Base-by-base conservation (phyloP, 176 grass and related monocot species). In the Oryza meridionalis region DNA sequence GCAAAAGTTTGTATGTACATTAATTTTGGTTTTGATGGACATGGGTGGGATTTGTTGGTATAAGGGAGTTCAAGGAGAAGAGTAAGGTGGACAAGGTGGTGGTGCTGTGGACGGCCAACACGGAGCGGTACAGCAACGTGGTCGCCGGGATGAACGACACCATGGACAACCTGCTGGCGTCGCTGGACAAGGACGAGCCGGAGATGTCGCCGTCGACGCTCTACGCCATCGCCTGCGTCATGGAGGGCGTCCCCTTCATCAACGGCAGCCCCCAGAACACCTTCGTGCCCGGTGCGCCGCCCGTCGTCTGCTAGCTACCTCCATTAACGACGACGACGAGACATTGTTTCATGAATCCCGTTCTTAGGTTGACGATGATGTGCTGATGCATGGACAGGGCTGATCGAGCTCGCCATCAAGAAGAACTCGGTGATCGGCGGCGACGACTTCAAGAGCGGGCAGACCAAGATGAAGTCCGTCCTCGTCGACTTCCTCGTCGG, bases 391-490 rank as follows among this genome's bases (percentile, higher is more conserved):
- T 76, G 84, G 21, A 59, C 83, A 97, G 90, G 94, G 58, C 69
- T 97, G 78, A 92, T 92, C 81, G 92, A 97, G 65, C 38, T 97
- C 45, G 92, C 92, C 77, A 90, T 94, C 74, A 86, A 87, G 67
- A 89, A 77, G 21, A 97, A 97, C 65, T 83, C 75, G 22, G 10
- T 94, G 17, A 94, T 94, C 19, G 90, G 94, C 40, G 94, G 94
- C 42, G 92, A 97, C 37, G 92, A 94, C 73, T 97, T 94, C 81
- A 97, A 97, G 80, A 97, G 94, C 21, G 94, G 92, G 31, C 90
- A 97, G 73, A 94, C 94, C 50, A 97, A 94, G 74, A 97, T 97
- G 67, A 97, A 97, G 81, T 97, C 88, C 19, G 92, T 94, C 46
- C 46, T 94, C 19, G 94, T 94, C 21, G 92, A 94, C 78, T 97